Evolutionary conservation across 768 basidiomycete genomes (phyloP).

Genomic region (Leucocoprinus sp.): DNA sequence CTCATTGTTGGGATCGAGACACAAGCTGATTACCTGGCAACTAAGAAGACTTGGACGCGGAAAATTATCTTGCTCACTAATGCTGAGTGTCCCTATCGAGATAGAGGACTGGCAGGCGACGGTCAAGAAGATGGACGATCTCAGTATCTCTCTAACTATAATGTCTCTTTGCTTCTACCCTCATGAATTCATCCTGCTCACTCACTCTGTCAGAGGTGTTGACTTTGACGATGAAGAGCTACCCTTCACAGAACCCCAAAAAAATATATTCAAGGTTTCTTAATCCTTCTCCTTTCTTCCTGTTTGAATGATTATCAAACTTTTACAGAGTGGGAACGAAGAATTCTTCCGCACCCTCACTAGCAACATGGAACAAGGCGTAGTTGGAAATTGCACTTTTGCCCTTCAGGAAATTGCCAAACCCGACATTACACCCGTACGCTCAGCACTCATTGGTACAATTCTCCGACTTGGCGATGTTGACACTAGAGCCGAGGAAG

Average conservation of each 20-base stretch:
- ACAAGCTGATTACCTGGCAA: conserved; percentile 55
- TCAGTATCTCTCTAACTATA: conserved; percentile 54
- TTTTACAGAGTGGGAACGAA: conserved; percentile 58
- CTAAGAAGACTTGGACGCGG: conserved; percentile 78
- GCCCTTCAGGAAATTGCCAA: conserved; percentile 53
- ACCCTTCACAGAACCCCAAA: conserved; percentile 56
- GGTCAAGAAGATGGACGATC: conserved; percentile 51
- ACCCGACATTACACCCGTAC: conserved; percentile 61
- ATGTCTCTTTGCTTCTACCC: conserved; percentile 50
- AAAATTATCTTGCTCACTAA: conserved; percentile 83
- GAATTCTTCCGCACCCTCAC: conserved; percentile 50
- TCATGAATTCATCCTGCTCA: neutral
- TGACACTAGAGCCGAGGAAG: conserved; percentile 56
- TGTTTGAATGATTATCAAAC: conserved; percentile 30
- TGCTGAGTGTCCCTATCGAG: conserved; percentile 66
- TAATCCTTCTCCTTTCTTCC: conserved; percentile 29
- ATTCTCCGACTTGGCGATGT: conserved; percentile 74
- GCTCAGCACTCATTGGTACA: conserved; percentile 57
- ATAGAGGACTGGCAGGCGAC: conserved; percentile 70
- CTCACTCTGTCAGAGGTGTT: conserved; percentile 57
- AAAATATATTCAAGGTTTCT: conserved; percentile 64
- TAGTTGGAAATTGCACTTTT: conserved; percentile 55
- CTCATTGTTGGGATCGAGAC: conserved; percentile 82
- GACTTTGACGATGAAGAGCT: conserved; percentile 77
- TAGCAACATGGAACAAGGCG: conserved; percentile 33